Evolutionary conservation across 2,329 filamentous ascomycete species (phyloP), one percentile per base, ranked within the genome.

Genomic region (Xylariaceae sp.): DNA sequence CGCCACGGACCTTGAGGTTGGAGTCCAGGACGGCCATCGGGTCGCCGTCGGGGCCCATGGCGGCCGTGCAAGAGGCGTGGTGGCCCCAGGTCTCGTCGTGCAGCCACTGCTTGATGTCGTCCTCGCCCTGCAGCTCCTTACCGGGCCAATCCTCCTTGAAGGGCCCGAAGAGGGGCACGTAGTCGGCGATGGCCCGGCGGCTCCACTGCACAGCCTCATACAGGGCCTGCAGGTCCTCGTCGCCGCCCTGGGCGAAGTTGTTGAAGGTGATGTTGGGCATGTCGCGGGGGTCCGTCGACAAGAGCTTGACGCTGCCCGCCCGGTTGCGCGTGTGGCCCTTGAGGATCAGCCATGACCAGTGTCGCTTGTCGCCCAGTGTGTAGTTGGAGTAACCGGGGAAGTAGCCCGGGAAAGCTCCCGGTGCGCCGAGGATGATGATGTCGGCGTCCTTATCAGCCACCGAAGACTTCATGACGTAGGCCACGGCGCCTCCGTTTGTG

Each of bases 241-340:
- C 59, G 6, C 65, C 60, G 5, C 73, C 71, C 63, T 50, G 64
- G 54, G 64, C 57, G 65, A 68, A 77, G 54, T 68, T 77, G 48
- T 71, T 69, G 61, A 78, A 78, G 46, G 70, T 67, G 51, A 82
- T 81, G 16, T 71, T 60, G 0, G 78, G 78, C 15, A 68, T 64
- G 44, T 82, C 78, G 11, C 70, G 69, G 1, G 78, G 78, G 55
- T 82, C 70, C 0, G 69, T 59, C 0, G 76, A 81, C 9, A 62
- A 61, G 4, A 83, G 67, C 3, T 57, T 66, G 4, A 83, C 76
- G 1, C 69, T 74, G 12, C 80, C 79, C 4, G 66, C 65, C 27
- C 64, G 64, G 16, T 80, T 81, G 44, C 73, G 71, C 0, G 74
- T 67, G 53, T 77, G 73, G 2, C 73, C 70, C 57, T 83, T 80